Evolutionary conservation across 345 rosid genomes (phyloP).

Genomic region (Sisymbrium irio): DNA sequence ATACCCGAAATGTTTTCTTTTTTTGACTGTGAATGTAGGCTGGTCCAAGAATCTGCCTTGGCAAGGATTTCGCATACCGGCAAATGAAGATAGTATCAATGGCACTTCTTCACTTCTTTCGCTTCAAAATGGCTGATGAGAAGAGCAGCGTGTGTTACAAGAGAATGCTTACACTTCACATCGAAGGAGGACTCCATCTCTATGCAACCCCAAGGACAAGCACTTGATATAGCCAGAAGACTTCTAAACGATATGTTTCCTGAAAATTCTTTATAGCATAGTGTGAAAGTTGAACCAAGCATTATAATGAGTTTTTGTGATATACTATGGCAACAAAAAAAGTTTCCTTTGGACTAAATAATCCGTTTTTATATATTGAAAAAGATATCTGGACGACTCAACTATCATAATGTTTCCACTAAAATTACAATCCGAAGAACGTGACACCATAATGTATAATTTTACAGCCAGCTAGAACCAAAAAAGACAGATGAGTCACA

Average conservation of each 20-base stretch:
- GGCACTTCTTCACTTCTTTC: slow-evolving; percentile 57
- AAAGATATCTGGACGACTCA: background rate
- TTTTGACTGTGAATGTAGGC: slow-evolving; percentile 47
- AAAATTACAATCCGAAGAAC: background rate
- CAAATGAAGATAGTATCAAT: slow-evolving; percentile 75
- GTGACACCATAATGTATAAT: background rate
- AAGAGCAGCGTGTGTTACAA: slow-evolving; percentile 38
- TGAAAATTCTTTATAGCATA: background rate
- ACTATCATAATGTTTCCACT: background rate
- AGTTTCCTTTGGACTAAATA: background rate
- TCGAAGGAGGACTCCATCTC: slow-evolving; percentile 51
- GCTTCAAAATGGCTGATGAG: slow-evolving; percentile 57
- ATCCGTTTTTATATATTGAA: background rate
- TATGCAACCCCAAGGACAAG: slow-evolving; percentile 42
- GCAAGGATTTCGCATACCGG: slow-evolving; percentile 67
- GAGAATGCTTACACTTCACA: slow-evolving; percentile 69
- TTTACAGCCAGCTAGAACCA: slow-evolving; percentile 9
- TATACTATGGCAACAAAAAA: background rate
- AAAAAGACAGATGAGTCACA: background rate
- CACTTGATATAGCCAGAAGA: too few species aligned
- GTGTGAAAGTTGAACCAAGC: slow-evolving; percentile 6
- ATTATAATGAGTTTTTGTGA: too few species aligned
- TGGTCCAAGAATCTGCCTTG: slow-evolving; percentile 76
- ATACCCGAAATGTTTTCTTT: background rate
- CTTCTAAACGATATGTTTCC: background rate